Percentiles rank a stretch among this genome's conserved stretches.
These are phyloP conservation scores for Umbelopsis sp. DNA, from an alignment of 371 early-diverging fungal genomes.

Conservation along the genomic window DNA sequence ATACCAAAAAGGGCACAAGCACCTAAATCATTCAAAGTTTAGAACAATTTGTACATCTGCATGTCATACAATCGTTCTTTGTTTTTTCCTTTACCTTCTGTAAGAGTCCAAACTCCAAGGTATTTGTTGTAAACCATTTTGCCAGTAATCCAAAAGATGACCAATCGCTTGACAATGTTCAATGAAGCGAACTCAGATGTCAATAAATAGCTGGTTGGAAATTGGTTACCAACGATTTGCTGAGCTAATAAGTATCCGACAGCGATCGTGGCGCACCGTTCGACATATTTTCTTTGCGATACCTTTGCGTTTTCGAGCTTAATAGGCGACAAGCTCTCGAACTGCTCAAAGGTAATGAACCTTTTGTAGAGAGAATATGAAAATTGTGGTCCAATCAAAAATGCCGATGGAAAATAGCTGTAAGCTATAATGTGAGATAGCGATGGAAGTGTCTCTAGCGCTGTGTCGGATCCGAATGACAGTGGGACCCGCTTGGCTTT, in stretches of 20 bases:
- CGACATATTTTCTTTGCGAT: conserved; percentile 45
- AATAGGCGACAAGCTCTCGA: conserved; percentile 38
- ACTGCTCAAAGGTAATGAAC: conserved; percentile 38
- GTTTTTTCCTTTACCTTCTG: conserved; percentile 53
- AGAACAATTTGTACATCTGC: conserved; percentile 8
- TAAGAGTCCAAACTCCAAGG: conserved; percentile 71
- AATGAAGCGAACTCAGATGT: conserved; percentile 53
- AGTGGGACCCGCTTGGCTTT: conserved; percentile 32
- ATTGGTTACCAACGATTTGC: conserved; percentile 52
- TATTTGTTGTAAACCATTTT: conserved; percentile 70
- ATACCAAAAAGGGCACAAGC: conserved; percentile 66
- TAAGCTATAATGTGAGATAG: conserved; percentile 60
- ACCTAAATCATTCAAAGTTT: conserved; percentile 30
- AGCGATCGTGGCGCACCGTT: conserved; percentile 51
- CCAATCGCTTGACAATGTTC: conserved; percentile 40
- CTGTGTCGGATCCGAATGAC: conserved; percentile 44
- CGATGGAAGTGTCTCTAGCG: conserved; percentile 48
- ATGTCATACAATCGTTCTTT: too few species aligned
- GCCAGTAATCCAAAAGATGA: conserved; percentile 54
- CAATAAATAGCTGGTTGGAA: conserved; percentile 53
- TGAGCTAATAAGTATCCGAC: conserved; percentile 56
- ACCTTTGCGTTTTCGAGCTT: conserved; percentile 43
- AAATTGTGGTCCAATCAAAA: conserved; percentile 78
- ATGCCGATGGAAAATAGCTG: conserved; percentile 64
- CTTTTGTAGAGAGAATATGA: conserved; percentile 67